Evolutionary conservation across 2,329 filamentous ascomycete species (phyloP), one percentile per base, ranked within the genome.

Genomic region (Ceratocystis variospora): DNA sequence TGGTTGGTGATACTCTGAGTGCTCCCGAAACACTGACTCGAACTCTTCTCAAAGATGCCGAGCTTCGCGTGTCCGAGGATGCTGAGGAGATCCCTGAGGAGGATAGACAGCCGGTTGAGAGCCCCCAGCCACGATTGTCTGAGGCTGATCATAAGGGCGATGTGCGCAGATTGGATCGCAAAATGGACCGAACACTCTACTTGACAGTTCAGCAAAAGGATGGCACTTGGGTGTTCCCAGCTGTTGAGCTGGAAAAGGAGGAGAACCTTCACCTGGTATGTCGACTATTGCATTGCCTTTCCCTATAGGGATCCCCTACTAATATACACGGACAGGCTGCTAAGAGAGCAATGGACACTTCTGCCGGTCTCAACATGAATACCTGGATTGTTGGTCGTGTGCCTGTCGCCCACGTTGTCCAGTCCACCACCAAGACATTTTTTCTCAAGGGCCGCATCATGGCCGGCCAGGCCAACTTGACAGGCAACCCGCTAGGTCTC

Each of bases 391-490:
- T 99, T 63, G 93, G 91, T 68, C 91, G 91, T 72, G 88, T 88
- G 67, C 94, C 94, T 10, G 83, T 96, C 67, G 93, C 92, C 31
- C 88, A 96, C 77, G 78, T 88, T 72, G 80, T 89, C 70, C 71
- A 74, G 70, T 77, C 81, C 66, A 90, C 89, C 65, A 83, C 88
- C 73, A 96, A 96, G 81, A 87, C 86, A 1, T 99, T 99, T 77
- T 96, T 96, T 81, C 84, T 97, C 80, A 97, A 97, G 81, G 89
- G 86, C 63, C 85, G 94, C 69, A 97, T 99, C 75, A 90, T 97
- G 88, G 90, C 92, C 44, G 94, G 94, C n/a, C 94, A 97, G 78
- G 90, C 88, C 37, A 83, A 96, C 75, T 76, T 97, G 64, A 79
- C 79, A 69, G 80, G 79, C 68, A 96, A 94, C 77, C 78, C 79